Percentiles rank a stretch among this genome's conserved stretches.
These are phyloP conservation scores for Didymosphaeria variabile DNA, from an alignment of 2,329 filamentous ascomycete species.

Conservation along the genomic window DNA sequence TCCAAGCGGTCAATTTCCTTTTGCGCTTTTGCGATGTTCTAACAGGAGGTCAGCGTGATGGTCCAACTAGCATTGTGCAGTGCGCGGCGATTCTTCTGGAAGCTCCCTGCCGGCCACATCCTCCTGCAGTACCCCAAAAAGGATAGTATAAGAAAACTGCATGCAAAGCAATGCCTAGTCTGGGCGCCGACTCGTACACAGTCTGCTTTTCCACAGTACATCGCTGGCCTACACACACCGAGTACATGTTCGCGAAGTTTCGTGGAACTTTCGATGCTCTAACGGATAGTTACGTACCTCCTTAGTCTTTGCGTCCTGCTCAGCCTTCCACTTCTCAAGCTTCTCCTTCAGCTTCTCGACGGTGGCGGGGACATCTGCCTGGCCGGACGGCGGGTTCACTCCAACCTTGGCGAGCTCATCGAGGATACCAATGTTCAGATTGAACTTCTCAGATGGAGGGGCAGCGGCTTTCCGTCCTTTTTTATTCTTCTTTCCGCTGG, in stretches of 20 bases:
- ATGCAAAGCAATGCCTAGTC: neutral
- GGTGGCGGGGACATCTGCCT: conserved; percentile 79
- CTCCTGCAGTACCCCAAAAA: neutral
- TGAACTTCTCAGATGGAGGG: conserved; percentile 72
- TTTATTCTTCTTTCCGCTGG: conserved; percentile 84
- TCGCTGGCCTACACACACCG: neutral
- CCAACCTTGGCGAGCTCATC: conserved; percentile 87
- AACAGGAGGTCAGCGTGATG: conserved; percentile 24
- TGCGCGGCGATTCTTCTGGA: neutral
- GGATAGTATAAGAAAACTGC: neutral
- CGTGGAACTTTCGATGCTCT: neutral
- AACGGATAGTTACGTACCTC: conserved; percentile 68
- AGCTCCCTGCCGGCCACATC: neutral
- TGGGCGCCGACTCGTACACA: neutral
- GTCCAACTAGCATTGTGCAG: neutral
- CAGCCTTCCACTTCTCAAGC: conserved; percentile 87
- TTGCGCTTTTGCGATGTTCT: conserved; percentile 98
- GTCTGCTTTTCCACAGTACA: neutral
- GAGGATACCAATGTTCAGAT: conserved; percentile 87
- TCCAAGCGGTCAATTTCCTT: conserved; percentile 90
- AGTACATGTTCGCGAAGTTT: no score
- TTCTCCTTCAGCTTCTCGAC: conserved; percentile 93
- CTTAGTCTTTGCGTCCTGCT: conserved; percentile 89
- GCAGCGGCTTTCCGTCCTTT: conserved; percentile 83
- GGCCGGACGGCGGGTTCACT: conserved; percentile 87